Evolutionary conservation across 768 basidiomycete genomes (phyloP).

Genomic region (Baorangia bicolor): DNA sequence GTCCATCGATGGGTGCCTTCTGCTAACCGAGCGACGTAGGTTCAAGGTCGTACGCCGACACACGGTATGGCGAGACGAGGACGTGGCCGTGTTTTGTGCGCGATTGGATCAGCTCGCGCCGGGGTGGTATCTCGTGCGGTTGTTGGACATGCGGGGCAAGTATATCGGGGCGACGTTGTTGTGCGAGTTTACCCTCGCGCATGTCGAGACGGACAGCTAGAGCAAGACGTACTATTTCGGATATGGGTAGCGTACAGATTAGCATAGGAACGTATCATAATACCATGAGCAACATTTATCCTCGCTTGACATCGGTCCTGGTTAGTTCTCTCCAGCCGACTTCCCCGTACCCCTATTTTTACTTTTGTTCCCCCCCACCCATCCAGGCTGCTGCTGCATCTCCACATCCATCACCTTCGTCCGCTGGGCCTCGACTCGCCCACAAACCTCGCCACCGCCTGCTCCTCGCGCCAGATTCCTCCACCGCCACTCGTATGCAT

Average conservation of each 20-base stretch:
- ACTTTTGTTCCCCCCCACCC: too few relatives aligned
- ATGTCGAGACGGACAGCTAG: neutral
- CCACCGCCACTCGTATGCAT: constrained; percentile 76
- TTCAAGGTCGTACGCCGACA: constrained; percentile 29
- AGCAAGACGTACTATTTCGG: neutral
- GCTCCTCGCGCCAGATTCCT: constrained; percentile 72
- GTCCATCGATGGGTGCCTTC: neutral
- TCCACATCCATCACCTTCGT: too few relatives aligned
- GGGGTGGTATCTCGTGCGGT: constrained; percentile 49
- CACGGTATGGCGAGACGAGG: constrained; percentile 44
- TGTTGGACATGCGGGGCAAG: constrained; percentile 53
- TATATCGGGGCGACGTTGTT: constrained; percentile 30
- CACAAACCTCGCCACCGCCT: too few relatives aligned
- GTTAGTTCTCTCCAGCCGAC: too few relatives aligned
- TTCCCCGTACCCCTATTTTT: too few relatives aligned
- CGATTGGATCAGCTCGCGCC: constrained; percentile 44
- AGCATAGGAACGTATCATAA: too few relatives aligned
- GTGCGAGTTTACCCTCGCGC: constrained; percentile 23
- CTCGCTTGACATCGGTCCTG: too few relatives aligned
- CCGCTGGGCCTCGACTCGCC: too few relatives aligned
- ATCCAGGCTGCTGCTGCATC: too few relatives aligned
- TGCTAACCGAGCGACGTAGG: constrained; percentile 4
- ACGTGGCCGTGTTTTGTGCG: constrained; percentile 54
- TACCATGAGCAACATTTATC: too few relatives aligned
- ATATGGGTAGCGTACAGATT: too few relatives aligned